These are phyloP conservation scores for Xylariales sp. DNA, from an alignment of 2,329 filamentous ascomycete species.

Conservation along the genomic window DNA sequence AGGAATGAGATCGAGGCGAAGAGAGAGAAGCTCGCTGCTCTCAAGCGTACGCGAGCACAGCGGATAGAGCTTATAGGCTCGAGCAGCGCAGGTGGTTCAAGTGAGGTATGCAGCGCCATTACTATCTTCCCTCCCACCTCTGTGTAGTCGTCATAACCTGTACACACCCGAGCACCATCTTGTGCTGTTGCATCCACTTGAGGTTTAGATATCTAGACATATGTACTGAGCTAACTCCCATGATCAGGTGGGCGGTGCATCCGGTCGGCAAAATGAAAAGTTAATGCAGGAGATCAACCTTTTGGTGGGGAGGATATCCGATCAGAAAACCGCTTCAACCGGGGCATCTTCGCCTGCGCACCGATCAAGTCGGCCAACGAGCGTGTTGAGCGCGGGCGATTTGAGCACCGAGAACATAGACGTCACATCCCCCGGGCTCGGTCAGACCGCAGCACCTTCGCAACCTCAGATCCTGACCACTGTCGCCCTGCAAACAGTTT, in stretches of 20 bases:
- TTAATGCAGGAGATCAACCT: constrained; percentile 84
- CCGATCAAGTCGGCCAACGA: constrained; percentile 76
- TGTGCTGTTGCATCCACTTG: too few relatives aligned
- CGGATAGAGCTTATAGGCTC: constrained; percentile 67
- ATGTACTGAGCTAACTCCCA: too few relatives aligned
- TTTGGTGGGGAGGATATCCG: constrained; percentile 76
- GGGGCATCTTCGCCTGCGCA: constrained; percentile 62
- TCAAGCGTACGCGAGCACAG: constrained; percentile 87
- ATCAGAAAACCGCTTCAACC: constrained; percentile 64
- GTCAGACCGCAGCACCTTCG: constrained; percentile 23
- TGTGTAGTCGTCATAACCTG: constrained; percentile 61
- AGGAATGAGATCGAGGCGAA: constrained; percentile 81
- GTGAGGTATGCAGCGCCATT: constrained; percentile 78
- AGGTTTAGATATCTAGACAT: too few relatives aligned
- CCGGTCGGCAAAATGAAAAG: too few relatives aligned
- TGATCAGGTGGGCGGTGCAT: too few relatives aligned
- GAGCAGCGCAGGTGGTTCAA: constrained; percentile 61
- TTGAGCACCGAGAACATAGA: constrained; percentile 72
- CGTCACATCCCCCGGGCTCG: constrained; percentile 39
- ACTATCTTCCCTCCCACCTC: too few relatives aligned
- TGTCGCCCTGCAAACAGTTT: constrained; percentile 69
- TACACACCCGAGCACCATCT: constrained; percentile 57
- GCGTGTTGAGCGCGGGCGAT: constrained; percentile 77
- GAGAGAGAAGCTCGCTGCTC: constrained; percentile 92
- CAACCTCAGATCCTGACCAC: constrained; percentile 69